Evolutionary conservation across 805 yeast species (phyloP).

Genomic region (Ogataea zsoltii): DNA sequence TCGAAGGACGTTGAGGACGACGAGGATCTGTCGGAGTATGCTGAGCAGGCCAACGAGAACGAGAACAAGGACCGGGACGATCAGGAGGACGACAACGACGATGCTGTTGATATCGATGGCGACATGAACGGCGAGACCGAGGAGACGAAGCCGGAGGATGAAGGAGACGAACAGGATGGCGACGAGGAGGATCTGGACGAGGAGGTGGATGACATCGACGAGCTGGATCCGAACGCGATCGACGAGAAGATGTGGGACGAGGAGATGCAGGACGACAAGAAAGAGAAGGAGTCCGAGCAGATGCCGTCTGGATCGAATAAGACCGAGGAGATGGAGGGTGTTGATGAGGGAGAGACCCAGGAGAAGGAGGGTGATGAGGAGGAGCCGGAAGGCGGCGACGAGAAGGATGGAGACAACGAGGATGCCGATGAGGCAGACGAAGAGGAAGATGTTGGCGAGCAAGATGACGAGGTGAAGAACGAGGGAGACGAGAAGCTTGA

Average conservation of each 20-base stretch:
- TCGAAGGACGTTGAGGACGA: constrained; percentile 88
- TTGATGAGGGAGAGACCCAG: constrained; percentile 37
- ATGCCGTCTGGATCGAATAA: constrained; percentile 56
- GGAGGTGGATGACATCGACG: constrained; percentile 85
- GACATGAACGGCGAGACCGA: constrained; percentile 95
- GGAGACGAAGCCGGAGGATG: constrained; percentile 67
- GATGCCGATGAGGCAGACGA: constrained; percentile 46
- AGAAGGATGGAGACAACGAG: constrained; percentile 14
- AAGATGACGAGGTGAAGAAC: constrained; percentile 73
- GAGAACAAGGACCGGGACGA: constrained; percentile 56
- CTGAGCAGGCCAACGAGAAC: constrained; percentile 69
- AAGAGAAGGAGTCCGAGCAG: constrained; percentile 80
- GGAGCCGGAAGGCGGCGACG: not conserved
- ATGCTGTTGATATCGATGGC: constrained; percentile 93
- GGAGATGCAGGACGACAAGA: constrained; percentile 70
- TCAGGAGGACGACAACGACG: constrained; percentile 70
- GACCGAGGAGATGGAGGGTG: constrained; percentile 51
- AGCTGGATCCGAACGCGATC: constrained; percentile 88
- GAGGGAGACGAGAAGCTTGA: constrained; percentile 72
- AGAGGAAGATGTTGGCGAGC: constrained; percentile 76
- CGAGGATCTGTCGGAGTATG: constrained; percentile 79
- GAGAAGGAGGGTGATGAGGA: constrained; percentile 28
- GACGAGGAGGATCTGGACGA: constrained; percentile 73
- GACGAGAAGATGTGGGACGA: constrained; percentile 99
- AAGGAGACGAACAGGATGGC: constrained; percentile 48